These are phyloP conservation scores for Neurospora sp. DNA, from an alignment of 495 filamentous ascomycete species.

Conservation along the genomic window DNA sequence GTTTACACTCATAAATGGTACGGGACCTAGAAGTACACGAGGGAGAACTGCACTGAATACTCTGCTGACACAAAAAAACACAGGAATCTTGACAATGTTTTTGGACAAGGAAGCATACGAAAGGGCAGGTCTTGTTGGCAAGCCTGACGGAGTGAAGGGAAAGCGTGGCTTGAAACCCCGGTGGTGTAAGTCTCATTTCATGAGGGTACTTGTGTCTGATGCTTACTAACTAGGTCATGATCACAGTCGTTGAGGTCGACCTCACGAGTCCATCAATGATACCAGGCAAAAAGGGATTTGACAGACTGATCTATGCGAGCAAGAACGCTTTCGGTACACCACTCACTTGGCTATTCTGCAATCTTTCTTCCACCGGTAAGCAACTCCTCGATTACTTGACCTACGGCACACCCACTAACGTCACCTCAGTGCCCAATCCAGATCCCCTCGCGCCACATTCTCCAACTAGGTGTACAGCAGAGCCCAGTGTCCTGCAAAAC, in stretches of 20 bases:
- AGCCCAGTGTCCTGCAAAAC: slow-evolving; percentile 20
- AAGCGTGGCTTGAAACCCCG: slow-evolving; percentile 40
- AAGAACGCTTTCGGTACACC: slow-evolving; percentile 66
- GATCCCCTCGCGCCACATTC: slow-evolving; percentile 44
- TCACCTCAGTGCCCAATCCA: slow-evolving; percentile 25
- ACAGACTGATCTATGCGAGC: slow-evolving; percentile 74
- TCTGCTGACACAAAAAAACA: slow-evolving; percentile 3
- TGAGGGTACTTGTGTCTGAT: neutral
- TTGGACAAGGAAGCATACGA: slow-evolving; percentile 81
- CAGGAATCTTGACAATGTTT: slow-evolving; percentile 64
- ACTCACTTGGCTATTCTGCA: slow-evolving; percentile 73
- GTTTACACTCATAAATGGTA: slow-evolving; percentile 64
- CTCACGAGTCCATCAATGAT: slow-evolving; percentile 72
- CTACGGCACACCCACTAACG: slow-evolving; percentile 6
- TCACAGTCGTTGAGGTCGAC: slow-evolving; percentile 67
- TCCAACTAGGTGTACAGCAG: slow-evolving; percentile 37
- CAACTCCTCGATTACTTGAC: neutral
- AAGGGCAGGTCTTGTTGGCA: slow-evolving; percentile 69
- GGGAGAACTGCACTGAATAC: neutral
- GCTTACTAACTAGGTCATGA: neutral
- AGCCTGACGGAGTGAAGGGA: slow-evolving; percentile 49
- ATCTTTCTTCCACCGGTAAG: slow-evolving; percentile 38
- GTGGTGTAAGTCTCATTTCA: slow-evolving; percentile 30
- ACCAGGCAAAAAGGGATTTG: slow-evolving; percentile 85
- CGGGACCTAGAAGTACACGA: neutral